Percentiles rank a stretch among this genome's conserved stretches.
Conservation (phyloP, 2,329 filamentous ascomycete species). For the Tolypocladium guangdongense region DNA sequence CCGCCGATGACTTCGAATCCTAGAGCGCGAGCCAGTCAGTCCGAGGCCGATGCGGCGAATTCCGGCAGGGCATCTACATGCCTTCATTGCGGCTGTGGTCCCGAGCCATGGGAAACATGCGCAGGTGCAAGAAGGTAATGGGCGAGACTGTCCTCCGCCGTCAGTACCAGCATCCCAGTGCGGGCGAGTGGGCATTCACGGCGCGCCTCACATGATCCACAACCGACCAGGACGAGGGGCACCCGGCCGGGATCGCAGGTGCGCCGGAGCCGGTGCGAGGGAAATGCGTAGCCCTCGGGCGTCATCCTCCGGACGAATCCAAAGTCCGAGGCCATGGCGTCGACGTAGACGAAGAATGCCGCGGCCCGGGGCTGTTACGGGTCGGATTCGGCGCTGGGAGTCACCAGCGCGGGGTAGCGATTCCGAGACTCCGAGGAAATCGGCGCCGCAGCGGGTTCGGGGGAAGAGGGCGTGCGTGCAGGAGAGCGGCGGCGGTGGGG, state of each 20-base stretch:
- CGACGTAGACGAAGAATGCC: no score
- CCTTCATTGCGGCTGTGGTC: slow-evolving; percentile 54
- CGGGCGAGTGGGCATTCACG: background rate
- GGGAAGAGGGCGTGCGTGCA: background rate
- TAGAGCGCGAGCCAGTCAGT: background rate
- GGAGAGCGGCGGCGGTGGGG: background rate
- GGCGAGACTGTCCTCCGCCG: slow-evolving; percentile 42
- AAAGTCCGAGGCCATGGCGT: slow-evolving; percentile 13
- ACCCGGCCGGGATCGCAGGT: slow-evolving; percentile 29
- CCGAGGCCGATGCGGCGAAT: background rate
- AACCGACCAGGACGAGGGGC: slow-evolving; percentile 29
- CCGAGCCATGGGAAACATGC: slow-evolving; percentile 81
- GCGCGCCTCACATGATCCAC: slow-evolving; percentile 41
- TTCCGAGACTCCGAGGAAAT: no score
- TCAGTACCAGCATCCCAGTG: background rate
- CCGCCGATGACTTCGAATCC: slow-evolving; percentile 75
- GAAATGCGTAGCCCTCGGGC: slow-evolving; percentile 44
- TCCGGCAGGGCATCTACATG: slow-evolving; percentile 5
- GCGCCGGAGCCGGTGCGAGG: slow-evolving; percentile 45
- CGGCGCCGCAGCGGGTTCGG: no score
- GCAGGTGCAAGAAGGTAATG: slow-evolving; percentile 64
- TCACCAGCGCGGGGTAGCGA: no score
- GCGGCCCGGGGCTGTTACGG: no score
- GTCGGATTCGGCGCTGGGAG: no score
- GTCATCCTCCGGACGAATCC: slow-evolving; percentile 23